phyloP scores from a whole-genome alignment of 805 yeast genomes.

The Teunomyces panamensis region DNA sequence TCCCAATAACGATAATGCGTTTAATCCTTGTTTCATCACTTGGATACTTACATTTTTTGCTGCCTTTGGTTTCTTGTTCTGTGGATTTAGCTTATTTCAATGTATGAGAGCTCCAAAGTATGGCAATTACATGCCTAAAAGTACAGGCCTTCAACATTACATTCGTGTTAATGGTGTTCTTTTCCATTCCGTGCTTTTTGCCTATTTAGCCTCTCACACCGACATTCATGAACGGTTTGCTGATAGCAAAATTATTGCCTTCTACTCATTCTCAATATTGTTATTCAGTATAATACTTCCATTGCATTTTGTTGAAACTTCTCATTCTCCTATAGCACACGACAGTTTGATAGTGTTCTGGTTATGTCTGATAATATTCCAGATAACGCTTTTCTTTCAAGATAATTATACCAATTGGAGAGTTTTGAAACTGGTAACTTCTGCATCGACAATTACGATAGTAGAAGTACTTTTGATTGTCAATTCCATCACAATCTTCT shows the following conservation, averaged over 20 bases:
- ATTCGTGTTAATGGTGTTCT: constrained; percentile 18
- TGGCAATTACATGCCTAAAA: constrained; percentile 20
- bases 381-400: constrained; percentile 22
- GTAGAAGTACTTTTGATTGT: constrained; percentile 25
- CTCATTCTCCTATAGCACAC: constrained; percentile 17
- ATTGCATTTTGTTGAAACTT: constrained; percentile 25
- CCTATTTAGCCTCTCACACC: constrained; percentile 12
- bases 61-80: constrained; percentile 3
- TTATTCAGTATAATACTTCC: constrained; percentile 19
- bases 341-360: constrained; percentile 26
- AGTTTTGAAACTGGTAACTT: constrained; percentile 11
- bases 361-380: constrained; percentile 22
- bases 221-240: constrained; percentile 23
- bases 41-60: constrained; percentile 11
- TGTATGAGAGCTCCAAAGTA: constrained; percentile 3
- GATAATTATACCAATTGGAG: constrained; percentile 24
- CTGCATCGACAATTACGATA: constrained; percentile 5
- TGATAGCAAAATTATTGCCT: constrained; percentile 17
- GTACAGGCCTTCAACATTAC: constrained; percentile 23
- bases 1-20: constrained; percentile 26
- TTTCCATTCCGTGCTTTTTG: constrained; percentile 14
- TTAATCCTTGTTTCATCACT: constrained; percentile 33
- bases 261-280: constrained; percentile 7
- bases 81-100: not conserved
- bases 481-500: constrained; percentile 30